Base-by-base conservation (phyloP, 345 rosid genomes). In the Populus davidiana region DNA sequence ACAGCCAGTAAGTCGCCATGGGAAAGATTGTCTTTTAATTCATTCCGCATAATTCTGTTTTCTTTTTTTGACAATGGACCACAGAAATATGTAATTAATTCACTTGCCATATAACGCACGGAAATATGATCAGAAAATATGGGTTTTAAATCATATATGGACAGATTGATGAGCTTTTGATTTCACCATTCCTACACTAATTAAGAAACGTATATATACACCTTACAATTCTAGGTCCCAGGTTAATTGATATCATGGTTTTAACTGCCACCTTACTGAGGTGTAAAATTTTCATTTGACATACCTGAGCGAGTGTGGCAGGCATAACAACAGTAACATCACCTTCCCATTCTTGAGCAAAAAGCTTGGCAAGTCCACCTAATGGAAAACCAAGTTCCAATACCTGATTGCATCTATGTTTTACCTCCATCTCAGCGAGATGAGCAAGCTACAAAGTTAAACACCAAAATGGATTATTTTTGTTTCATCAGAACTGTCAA, bases 301-400 rank as follows among this genome's bases (percentile, higher is more conserved):
- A 25, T 6, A 96, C 99, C 99, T 96, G 99, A 83, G 97, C 87
- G 66, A 91, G 88, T 18, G 99, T 93, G 77, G 99, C 97, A 47
- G 99, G 97, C 96, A 93, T 92, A 69, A 96, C 98, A 77, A 96
- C 96, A 64, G 98, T 96, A 75, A 96, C 94, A 81, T 96, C 99
- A 8, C 99, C 99, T 81, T 96, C 99, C 99, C 99, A 93, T 54
- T 96, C 99, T 81, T 96, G 99, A 81, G 98, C 94, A 85, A 92
- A 93, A 63, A 96, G 90, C 88, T 84, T 91, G 38, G 99, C 97
- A 16, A 96, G 75, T 83, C 99, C 98, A 70, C 99, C 98, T 0
- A 96, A 79, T 0, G 94, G 99, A 84, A 96, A 96, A 54, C 99
- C 99, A 6, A 96, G 96, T 85, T 91, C 97, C 81, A 93, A 50